phyloP scores from a whole-genome alignment of 495 filamentous ascomycete genomes.

The Aspergillus leporis region DNA sequence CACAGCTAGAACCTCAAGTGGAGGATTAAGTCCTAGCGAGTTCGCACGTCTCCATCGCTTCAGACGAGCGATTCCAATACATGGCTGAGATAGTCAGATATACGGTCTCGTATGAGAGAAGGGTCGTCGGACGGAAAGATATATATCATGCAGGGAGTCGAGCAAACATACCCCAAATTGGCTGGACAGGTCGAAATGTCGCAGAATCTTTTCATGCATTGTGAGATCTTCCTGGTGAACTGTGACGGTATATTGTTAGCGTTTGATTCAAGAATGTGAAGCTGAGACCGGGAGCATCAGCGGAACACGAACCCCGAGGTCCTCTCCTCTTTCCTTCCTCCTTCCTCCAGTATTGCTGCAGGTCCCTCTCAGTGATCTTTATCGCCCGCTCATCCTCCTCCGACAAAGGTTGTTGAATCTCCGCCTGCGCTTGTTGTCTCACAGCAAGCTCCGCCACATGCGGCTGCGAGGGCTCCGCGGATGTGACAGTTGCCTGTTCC shows the following conservation, averaged over 20 bases:
- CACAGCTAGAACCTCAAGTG: conserved; percentile 88
- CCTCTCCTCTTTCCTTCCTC: conserved; percentile 62
- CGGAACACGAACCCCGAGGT: conserved; percentile 41
- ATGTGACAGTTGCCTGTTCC: conserved; percentile 21
- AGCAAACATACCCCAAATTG: conserved; percentile 79
- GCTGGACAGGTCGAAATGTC: conserved; percentile 84
- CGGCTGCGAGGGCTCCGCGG: conserved; percentile 32
- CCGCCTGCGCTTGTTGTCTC: conserved; percentile 40
- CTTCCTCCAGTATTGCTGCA: conserved; percentile 69
- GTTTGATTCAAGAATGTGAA: background rate
- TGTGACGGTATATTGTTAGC: conserved; percentile 1
- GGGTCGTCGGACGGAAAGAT: background rate
- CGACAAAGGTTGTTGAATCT: conserved; percentile 42
- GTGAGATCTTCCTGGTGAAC: conserved; percentile 75
- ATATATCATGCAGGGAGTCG: conserved; percentile 1
- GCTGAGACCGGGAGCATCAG: background rate
- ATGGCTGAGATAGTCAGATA: conserved; percentile 61
- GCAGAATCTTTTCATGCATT: conserved; percentile 77
- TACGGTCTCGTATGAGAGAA: background rate
- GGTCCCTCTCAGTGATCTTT: conserved; percentile 60
- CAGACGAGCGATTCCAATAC: conserved; percentile 77
- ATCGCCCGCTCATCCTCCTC: conserved; percentile 57
- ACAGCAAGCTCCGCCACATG: conserved; percentile 52
- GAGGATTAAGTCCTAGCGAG: conserved; percentile 74
- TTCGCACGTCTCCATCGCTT: conserved; percentile 90